A percentile compares a stretch with the other conserved stretches of the same genome.
These are phyloP conservation scores for Ophiorrhiza pumila DNA, from an alignment of 257 asterid species.

Conservation along the genomic window DNA sequence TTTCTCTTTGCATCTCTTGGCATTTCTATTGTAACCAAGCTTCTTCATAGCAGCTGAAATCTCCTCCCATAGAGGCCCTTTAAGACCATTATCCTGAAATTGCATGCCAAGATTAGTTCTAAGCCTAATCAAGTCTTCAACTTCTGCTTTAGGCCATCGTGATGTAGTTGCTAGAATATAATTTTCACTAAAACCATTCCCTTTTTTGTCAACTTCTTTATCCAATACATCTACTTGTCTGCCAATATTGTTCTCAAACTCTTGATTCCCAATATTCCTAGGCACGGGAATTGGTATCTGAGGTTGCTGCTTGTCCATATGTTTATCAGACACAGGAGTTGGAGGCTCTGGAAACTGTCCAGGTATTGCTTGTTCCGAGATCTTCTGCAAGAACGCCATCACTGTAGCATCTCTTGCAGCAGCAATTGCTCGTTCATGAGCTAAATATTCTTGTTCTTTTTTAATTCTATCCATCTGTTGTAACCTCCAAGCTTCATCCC, in stretches of 20 bases:
- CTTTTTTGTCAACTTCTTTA: conserved; percentile 34
- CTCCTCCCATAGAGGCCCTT: conserved; percentile 75
- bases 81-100: conserved; percentile 55
- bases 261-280: conserved; percentile 18
- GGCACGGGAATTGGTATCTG: conserved; percentile 13
- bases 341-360: conserved; percentile 36
- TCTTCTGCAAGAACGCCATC: conserved; percentile 56
- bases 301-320: conserved; percentile 18
- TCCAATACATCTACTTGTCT: conserved; percentile 27
- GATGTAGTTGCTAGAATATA: conserved; percentile 39
- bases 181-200: conserved; percentile 38
- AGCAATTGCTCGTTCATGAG: conserved; percentile 48
- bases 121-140: conserved; percentile 63
- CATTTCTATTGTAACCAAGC: conserved; percentile 58
- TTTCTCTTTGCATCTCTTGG: conserved; percentile 82
- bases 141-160: conserved; percentile 79
- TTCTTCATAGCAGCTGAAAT: conserved; percentile 63
- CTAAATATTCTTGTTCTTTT: conserved; percentile 55
- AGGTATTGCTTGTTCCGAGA: conserved; percentile 40
- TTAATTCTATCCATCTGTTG: conserved; percentile 61
- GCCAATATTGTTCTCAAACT: conserved; percentile 23
- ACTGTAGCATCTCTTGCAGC: conserved; percentile 65
- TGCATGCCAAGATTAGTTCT: conserved; percentile 55
- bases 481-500: conserved; percentile 71
- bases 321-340: conserved; percentile 29